A percentile compares a stretch with the other conserved stretches of the same genome.
Evolutionary conservation across 1,139 yeast genomes (phyloP).

Genomic region (Pneumocystis carinii): DNA sequence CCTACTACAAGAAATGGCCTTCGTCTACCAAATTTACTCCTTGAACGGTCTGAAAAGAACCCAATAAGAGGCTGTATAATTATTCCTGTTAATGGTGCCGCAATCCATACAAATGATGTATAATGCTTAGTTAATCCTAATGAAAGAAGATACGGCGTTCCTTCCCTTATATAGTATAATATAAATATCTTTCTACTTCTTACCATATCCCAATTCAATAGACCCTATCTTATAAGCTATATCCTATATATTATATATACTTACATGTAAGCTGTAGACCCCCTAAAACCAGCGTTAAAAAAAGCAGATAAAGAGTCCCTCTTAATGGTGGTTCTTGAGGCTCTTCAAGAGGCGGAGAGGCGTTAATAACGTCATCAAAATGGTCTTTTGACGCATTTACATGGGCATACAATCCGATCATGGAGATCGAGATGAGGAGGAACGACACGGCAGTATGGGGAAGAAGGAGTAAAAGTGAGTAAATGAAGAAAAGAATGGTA

Average conservation of each 20-base stretch:
- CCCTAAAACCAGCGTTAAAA: neutral
- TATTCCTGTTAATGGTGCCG: slow-evolving; percentile 48
- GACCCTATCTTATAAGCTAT: neutral
- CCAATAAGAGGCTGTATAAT: slow-evolving; percentile 49
- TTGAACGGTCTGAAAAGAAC: slow-evolving; percentile 36
- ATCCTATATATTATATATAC: neutral
- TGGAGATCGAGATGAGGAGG: slow-evolving; percentile 9
- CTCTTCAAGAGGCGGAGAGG: no score
- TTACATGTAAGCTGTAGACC: neutral
- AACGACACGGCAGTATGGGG: neutral
- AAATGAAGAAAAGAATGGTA: neutral
- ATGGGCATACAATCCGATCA: slow-evolving; percentile 23
- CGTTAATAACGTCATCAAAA: no score
- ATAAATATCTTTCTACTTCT: neutral
- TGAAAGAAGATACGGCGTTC: slow-evolving; percentile 33
- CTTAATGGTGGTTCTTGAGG: neutral
- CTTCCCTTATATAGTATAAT: neutral
- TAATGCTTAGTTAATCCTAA: slow-evolving; percentile 40
- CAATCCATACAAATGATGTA: slow-evolving; percentile 44
- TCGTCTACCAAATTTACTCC: slow-evolving; percentile 34
- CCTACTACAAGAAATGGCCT: slow-evolving; percentile 44
- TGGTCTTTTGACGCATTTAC: neutral
- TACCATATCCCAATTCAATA: neutral
- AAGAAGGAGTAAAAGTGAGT: neutral
- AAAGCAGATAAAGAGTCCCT: neutral